Conservation (phyloP, 148 eudicot genomes). For the Camellia granthamiana region DNA sequence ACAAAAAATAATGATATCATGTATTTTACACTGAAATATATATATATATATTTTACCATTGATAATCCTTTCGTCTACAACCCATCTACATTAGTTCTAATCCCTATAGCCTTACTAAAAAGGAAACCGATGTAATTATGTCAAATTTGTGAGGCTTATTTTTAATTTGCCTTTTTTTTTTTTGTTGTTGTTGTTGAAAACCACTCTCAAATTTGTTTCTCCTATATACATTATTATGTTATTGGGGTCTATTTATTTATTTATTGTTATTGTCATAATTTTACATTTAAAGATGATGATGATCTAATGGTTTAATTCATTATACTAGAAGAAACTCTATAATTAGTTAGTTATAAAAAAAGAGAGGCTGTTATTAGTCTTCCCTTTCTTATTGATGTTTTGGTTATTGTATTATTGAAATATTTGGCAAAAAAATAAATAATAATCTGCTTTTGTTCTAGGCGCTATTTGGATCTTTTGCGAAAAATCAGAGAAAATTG, state of each 20-base stretch:
- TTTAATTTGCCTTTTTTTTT: no score
- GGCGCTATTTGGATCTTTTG: background rate
- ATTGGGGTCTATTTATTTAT: no score
- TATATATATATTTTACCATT: no score
- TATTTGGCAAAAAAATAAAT: no score
- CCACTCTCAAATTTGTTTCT: background rate
- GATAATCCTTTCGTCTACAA: no score
- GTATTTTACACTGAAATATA: no score
- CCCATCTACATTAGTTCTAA: no score
- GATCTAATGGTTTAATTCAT: background rate
- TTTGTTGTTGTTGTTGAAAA: background rate
- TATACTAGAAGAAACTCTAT: background rate
- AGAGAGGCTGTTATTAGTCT: background rate
- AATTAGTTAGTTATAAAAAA: background rate
- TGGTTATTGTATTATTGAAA: background rate
- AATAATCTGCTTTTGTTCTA: background rate
- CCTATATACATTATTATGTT: background rate
- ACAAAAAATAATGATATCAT: no score
- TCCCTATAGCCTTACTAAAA: no score
- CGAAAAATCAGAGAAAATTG: background rate
- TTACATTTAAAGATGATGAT: background rate
- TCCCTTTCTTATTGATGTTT: background rate
- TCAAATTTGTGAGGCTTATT: no score
- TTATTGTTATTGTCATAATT: background rate
- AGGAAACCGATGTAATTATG: no score